Base-by-base conservation (phyloP, 192 early-diverging fungal species). In the Rhizoclosmatium globosum region DNA sequence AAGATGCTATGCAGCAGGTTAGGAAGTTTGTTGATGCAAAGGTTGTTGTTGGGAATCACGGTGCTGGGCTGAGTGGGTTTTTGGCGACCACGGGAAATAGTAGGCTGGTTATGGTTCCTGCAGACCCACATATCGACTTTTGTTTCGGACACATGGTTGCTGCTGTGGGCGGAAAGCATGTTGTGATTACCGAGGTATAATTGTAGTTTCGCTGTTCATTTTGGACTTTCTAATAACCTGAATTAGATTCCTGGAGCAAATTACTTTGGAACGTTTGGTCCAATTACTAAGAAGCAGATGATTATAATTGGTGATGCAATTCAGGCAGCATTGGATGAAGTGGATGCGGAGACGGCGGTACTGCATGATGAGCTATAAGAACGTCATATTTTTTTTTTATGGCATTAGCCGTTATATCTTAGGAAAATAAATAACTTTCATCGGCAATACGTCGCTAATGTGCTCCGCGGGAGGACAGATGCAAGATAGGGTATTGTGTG, bases 121-220 rank as follows among this genome's bases (percentile, higher is more conserved):
- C 64, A 64, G 62, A 76, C 39, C 74, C 74, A 42, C 74, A 66
- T 47, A 46, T 76, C n/a, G 69, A 71, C 17, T 71, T 71, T 57
- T 71, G 74, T 41, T 76, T 76, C 48, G 57, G 74, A 2, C 61
- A 76, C 41, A 23, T 76, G 23, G 74, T 76, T 11, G 61, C 74
- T 4, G 74, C 74, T 3, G 11, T 76, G 61, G 64, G 64, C 50
- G 74, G 74, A 47, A n/a, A 15, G 64, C 48, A 59, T 66, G 64
- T 48, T 31, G 74, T 76, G 4, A 44, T 76, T 17, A 66, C 44
- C 15, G 62, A 31, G 31, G 31, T 31, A 31, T 31, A 31, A 31
- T 31, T 31, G 31, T 31, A 31, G 31, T 31, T 31, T 31, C 31
- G 31, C 31, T 31, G 0, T 31, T 31, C 31, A 31, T 31, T 31